phyloP scores from a whole-genome alignment of 345 rosid species.

The Acer yangbiense region DNA sequence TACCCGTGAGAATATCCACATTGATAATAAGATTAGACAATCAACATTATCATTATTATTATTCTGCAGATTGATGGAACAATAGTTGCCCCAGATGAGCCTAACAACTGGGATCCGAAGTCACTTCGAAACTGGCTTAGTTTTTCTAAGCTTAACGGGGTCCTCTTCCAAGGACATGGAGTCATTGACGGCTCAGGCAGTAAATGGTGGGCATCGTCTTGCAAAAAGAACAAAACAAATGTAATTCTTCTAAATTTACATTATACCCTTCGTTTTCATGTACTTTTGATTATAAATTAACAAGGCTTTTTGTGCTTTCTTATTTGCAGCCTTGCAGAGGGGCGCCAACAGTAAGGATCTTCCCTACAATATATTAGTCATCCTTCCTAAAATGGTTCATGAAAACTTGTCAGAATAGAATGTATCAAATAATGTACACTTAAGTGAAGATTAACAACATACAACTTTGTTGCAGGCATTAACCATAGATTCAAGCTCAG shows the following conservation, averaged over 20 bases:
- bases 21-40: not conserved
- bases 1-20: not conserved
- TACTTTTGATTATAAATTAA: conserved; percentile 25
- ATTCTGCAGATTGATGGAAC: conserved; percentile 85
- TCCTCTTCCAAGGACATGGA: conserved; percentile 80
- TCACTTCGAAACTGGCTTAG: conserved; percentile 78
- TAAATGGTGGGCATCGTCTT: conserved; percentile 98
- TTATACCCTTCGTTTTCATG: conserved; percentile 9
- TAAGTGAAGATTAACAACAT: conserved; percentile 26
- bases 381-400: conserved; percentile 17
- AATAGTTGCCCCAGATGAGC: conserved; percentile 89
- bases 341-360: conserved; percentile 74
- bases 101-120: conserved; percentile 80
- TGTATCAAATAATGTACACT: not conserved
- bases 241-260: conserved; percentile 41
- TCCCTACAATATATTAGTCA: conserved; percentile 14
- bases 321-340: conserved; percentile 84
- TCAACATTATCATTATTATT: not conserved
- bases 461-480: conserved; percentile 59
- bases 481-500: conserved; percentile 89
- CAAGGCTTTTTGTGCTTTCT: conserved; percentile 21
- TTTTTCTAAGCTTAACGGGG: conserved; percentile 74
- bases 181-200: conserved; percentile 96
- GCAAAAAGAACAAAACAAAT: conserved; percentile 90
- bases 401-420: conserved; percentile 4